These are phyloP conservation scores for Amanita muscaria DNA, from an alignment of 768 basidiomycete genomes.

Conservation along the genomic window DNA sequence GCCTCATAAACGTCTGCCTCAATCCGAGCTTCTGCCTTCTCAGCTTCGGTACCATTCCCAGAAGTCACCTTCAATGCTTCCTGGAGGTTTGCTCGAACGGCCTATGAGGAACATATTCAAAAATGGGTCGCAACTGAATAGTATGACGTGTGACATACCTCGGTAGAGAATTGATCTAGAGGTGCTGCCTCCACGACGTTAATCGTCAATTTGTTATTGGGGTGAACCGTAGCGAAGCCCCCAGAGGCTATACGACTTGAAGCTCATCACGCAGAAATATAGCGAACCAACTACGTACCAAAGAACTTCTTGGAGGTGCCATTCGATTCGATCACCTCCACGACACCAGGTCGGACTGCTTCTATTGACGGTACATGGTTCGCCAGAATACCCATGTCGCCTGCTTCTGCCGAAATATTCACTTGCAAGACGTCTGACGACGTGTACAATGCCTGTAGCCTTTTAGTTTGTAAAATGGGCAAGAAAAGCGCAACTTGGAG, in stretches of 20 bases:
- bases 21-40: constrained; percentile 87
- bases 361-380: constrained; percentile 99
- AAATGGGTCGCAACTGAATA: not conserved
- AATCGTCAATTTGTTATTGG: constrained; percentile 92
- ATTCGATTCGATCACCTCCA: constrained; percentile 86
- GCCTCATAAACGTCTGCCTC: constrained; percentile 97
- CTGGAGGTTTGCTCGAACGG: constrained; percentile 80
- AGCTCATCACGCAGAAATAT: constrained; percentile 1
- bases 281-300: constrained; percentile 44
- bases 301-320: constrained; percentile 91
- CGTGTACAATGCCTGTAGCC: constrained; percentile 73
- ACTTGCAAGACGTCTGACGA: constrained; percentile 93
- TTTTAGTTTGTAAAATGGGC: not conserved
- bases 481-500: constrained; percentile 12
- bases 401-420: constrained; percentile 86
- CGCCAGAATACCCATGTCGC: constrained; percentile 98
- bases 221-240: constrained; percentile 96
- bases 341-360: constrained; percentile 84
- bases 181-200: constrained; percentile 96
- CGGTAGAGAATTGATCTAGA: constrained; percentile 81
- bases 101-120: constrained; percentile 37
- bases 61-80: constrained; percentile 77
- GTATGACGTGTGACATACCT: constrained; percentile 39
- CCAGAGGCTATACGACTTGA: constrained; percentile 65
- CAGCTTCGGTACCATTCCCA: constrained; percentile 85